Evolutionary conservation across 2,329 filamentous ascomycete species (phyloP).

Genomic region (Stagonosporopsis tanaceti): DNA sequence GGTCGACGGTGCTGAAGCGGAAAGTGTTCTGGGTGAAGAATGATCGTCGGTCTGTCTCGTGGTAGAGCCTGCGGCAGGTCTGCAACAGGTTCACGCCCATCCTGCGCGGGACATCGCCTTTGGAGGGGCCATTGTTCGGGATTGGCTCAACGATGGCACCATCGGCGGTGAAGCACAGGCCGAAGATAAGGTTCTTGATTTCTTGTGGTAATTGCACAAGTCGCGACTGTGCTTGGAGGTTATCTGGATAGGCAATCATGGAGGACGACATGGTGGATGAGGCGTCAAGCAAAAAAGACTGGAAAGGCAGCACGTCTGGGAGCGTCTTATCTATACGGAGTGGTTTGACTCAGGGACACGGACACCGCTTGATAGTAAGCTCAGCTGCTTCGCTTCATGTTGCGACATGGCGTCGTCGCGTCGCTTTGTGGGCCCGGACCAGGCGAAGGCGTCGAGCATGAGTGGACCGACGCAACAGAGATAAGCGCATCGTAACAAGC

Average conservation of each 20-base stretch:
- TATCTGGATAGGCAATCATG: constrained; percentile 22
- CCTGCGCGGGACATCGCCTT: neutral
- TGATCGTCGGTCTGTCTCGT: constrained; percentile 41
- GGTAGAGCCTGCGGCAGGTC: constrained; percentile 47
- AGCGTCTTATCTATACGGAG: constrained; percentile 10
- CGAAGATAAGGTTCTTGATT: constrained; percentile 46
- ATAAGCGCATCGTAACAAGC: constrained; percentile 2
- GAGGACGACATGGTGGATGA: constrained; percentile 16
- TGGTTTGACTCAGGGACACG: constrained; percentile 14
- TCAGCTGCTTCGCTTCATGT: constrained; percentile 10
- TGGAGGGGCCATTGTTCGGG: constrained; percentile 1
- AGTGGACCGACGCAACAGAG: constrained; percentile 4
- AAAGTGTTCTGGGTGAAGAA: constrained; percentile 48
- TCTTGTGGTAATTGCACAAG: constrained; percentile 46
- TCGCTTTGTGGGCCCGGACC: constrained; percentile 2
- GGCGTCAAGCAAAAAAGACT: constrained; percentile 4
- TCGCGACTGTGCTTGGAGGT: constrained; percentile 42
- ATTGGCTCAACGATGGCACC: constrained; percentile 37
- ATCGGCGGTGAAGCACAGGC: constrained; percentile 36
- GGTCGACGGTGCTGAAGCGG: constrained; percentile 46
- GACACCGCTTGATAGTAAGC: constrained; percentile 6
- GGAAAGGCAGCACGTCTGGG: neutral
- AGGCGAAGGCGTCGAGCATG: constrained; percentile 2
- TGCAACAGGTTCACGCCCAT: constrained; percentile 44
- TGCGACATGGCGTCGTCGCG: constrained; percentile 15